Percentiles rank a stretch among this genome's conserved stretches.
These are phyloP conservation scores for Colletotrichum noveboracense DNA, from an alignment of 2,329 filamentous ascomycete genomes.

Conservation along the genomic window DNA sequence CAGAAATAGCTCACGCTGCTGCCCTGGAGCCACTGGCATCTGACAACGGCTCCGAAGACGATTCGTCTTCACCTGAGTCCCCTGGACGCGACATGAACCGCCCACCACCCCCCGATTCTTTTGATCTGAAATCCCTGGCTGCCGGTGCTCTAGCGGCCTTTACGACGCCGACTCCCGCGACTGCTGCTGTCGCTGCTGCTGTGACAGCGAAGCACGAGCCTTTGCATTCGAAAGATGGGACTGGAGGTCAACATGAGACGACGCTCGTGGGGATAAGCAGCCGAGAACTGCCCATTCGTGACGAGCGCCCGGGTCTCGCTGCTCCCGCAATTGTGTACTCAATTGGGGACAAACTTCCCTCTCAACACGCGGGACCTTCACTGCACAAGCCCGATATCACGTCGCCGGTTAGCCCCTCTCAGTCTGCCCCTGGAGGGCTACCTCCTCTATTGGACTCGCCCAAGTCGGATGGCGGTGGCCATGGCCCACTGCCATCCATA, in stretches of 20 bases:
- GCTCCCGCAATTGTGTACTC: conserved; percentile 12
- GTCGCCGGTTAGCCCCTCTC: conserved; percentile 15
- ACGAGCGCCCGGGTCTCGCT: conserved; percentile 29
- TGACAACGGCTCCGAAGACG: conserved; percentile 16
- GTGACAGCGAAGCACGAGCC: background rate
- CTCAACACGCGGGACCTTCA: background rate
- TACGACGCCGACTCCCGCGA: conserved; percentile 14
- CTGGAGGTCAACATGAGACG: background rate
- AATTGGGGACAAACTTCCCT: background rate
- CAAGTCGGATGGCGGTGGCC: conserved; percentile 37
- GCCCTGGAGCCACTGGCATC: conserved; percentile 56
- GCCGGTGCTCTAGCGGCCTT: conserved; percentile 34
- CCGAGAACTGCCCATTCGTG: conserved; percentile 36
- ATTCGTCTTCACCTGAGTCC: conserved; percentile 17
- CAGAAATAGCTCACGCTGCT: conserved; percentile 67
- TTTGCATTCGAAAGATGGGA: background rate
- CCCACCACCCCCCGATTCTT: conserved; percentile 2
- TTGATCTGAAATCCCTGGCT: conserved; percentile 35
- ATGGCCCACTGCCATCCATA: conserved; percentile 41
- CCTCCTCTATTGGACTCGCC: conserved; percentile 42
- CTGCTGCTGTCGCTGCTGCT: conserved; percentile 24
- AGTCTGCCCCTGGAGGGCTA: conserved; percentile 29
- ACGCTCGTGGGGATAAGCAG: conserved; percentile 24
- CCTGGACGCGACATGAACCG: conserved; percentile 10
- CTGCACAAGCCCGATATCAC: background rate